A percentile compares a stretch with the other conserved stretches of the same genome.
Evolutionary conservation across 805 yeast species (phyloP).

Genomic region (Hagleromyces aurorensis): DNA sequence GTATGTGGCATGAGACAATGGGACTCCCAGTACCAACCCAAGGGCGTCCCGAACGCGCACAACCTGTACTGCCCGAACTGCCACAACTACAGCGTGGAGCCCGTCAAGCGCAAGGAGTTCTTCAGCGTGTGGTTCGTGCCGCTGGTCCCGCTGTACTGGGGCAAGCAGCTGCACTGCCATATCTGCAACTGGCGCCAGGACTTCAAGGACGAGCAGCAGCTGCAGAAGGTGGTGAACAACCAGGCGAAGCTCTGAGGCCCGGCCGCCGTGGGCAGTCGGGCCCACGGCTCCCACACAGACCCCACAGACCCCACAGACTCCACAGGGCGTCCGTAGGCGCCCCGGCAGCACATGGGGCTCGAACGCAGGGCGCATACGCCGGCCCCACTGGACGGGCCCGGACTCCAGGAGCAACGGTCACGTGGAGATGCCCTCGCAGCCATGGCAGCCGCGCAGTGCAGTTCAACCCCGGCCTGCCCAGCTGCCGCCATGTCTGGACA

Average conservation of each 20-base stretch:
- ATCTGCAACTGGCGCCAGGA: constrained; percentile 45
- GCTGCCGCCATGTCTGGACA: too few species aligned
- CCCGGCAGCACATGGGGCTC: too few species aligned
- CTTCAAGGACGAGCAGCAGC: constrained; percentile 25
- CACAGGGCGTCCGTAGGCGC: too few species aligned
- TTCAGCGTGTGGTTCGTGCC: constrained; percentile 49
- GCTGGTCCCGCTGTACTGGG: constrained; percentile 43
- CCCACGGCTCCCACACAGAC: background rate
- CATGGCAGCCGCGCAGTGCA: too few species aligned
- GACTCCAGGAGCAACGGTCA: too few species aligned
- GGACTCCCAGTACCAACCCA: constrained; percentile 25
- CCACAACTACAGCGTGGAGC: constrained; percentile 46
- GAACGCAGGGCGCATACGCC: too few species aligned
- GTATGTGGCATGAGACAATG: constrained; percentile 32
- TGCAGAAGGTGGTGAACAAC: constrained; percentile 26
- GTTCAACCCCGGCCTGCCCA: too few species aligned
- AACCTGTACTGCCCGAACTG: constrained; percentile 46
- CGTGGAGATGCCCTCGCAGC: too few species aligned
- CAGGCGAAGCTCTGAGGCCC: background rate
- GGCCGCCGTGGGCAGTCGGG: background rate
- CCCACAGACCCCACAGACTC: constrained; percentile 3
- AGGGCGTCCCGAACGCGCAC: constrained; percentile 20
- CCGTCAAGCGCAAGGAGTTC: constrained; percentile 46
- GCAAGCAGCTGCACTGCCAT: constrained; percentile 43
- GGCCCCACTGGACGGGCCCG: too few species aligned